Conservation (phyloP, 306 rosid genomes). For the Sesbania bispinosa region DNA sequence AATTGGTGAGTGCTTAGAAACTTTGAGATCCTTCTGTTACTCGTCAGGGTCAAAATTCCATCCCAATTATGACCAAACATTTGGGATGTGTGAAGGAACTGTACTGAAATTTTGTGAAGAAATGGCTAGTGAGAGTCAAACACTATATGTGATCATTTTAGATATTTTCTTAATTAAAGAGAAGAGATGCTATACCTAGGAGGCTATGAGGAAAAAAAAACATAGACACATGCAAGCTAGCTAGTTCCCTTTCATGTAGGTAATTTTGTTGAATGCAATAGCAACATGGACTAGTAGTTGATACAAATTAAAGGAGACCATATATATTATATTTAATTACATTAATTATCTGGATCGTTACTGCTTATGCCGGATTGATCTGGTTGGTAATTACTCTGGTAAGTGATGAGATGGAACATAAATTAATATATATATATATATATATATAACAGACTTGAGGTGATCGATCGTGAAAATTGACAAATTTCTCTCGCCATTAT, state of each 20-base stretch:
- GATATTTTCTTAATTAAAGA: neutral
- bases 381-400: too few species aligned
- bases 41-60: conserved; percentile 5
- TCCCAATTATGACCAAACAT: conserved; percentile 24
- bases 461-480: neutral
- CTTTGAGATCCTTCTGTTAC: neutral
- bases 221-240: conserved; percentile 17
- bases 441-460: too few species aligned
- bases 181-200: neutral
- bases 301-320: too few species aligned
- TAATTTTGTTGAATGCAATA: neutral
- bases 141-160: neutral
- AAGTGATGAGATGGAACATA: neutral
- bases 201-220: conserved; percentile 7
- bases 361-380: neutral
- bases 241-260: conserved; percentile 6
- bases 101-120: conserved; percentile 8
- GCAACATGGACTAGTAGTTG: neutral
- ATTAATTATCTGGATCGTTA: too few species aligned
- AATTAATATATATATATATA: too few species aligned
- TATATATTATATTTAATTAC: too few species aligned
- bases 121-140: neutral
- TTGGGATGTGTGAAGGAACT: conserved; percentile 17
- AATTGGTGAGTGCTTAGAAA: neutral
- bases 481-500: neutral